Base-by-base conservation (phyloP, 1,139 yeast genomes). In the Taphrina pruni region DNA sequence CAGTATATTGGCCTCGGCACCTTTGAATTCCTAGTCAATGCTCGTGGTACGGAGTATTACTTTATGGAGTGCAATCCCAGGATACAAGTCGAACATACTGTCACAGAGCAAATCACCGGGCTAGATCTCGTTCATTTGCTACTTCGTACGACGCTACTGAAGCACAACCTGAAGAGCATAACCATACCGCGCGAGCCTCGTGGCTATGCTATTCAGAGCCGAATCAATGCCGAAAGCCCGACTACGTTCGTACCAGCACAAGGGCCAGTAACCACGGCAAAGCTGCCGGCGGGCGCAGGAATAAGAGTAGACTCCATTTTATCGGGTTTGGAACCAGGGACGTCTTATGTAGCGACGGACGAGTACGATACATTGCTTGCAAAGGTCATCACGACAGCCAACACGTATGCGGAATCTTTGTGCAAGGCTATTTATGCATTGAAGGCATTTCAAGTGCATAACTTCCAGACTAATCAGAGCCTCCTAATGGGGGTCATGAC, bases 241-340 rank as follows among this genome's bases (percentile, higher is more conserved):
- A 79, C 97, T 61, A 93, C 92, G 82, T 94, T 95, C 87, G 97
- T 90, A 80, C 99, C 99, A 17, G 99, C 94, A 78, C 95, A 98
- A 2, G 99, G 99, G 78, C 91, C 93, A 81, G 89, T 94, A 75
- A 99, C 94, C 80, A 99, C 94, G 61, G 94, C 94, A 83, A 86
- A 98, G 80, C 91, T 97, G 54, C 91, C 99, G 46, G 99, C 99
- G 82, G 99, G 99, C 83, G 94, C 95, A 77, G 99, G 99, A 78
- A 97, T 94, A 66, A 88, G 99, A 81, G 85, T 94, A 75, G 99
- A 94, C 78, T 99, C 99, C 83, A 94, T 94, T 79, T 85, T 89
- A 84, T 98, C 98, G 43, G 90, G 97, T 48, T 97, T 98, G 56
- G 99, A 98, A 81, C 94, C 93, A 78, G 98, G 97, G 8, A 94